A percentile compares a stretch with the other conserved stretches of the same genome.
phyloP scores from a whole-genome alignment of 116 monocot genomes.

The Posidonia oceanica region DNA sequence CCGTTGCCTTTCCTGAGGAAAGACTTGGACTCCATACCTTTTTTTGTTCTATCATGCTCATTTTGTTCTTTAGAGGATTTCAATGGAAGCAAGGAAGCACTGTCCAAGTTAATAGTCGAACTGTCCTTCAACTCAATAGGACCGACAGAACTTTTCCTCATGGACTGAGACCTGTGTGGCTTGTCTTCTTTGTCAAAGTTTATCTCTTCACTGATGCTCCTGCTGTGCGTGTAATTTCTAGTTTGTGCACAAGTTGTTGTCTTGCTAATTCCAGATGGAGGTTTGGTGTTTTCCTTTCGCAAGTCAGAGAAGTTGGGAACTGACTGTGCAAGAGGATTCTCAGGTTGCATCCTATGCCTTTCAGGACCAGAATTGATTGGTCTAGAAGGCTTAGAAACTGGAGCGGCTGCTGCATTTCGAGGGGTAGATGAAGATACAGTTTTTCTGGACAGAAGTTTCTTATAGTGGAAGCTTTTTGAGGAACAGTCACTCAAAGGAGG shows the following conservation, averaged over 20 bases:
- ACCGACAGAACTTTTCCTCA: slow-evolving; percentile 37
- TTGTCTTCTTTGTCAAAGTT: slow-evolving; percentile 54
- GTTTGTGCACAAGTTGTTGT: slow-evolving; percentile 18
- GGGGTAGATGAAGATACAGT: slow-evolving; percentile 27
- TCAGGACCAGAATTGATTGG: slow-evolving; percentile 27
- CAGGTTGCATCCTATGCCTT: slow-evolving; percentile 27
- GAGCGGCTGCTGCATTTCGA: slow-evolving; percentile 34
- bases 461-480: slow-evolving; percentile 23
- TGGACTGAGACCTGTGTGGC: slow-evolving; percentile 45
- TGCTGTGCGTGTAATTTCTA: slow-evolving; percentile 43
- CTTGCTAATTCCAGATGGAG: slow-evolving; percentile 33
- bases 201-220: slow-evolving; percentile 54
- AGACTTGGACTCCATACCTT: slow-evolving; percentile 18
- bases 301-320: slow-evolving; percentile 67
- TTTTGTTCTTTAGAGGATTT: slow-evolving; percentile 17
- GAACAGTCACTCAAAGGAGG: slow-evolving; percentile 30
- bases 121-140: slow-evolving; percentile 31
- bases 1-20: slow-evolving; percentile 50
- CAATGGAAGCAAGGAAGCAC: slow-evolving; percentile 13
- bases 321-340: slow-evolving; percentile 67
- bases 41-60: slow-evolving; percentile 17
- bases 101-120: slow-evolving; percentile 43
- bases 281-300: slow-evolving; percentile 72
- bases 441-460: slow-evolving; percentile 27
- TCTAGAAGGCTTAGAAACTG: slow-evolving; percentile 38